phyloP scores from a whole-genome alignment of 1,284 basidiomycete genomes.

The Cryptococcus amylolentus region DNA sequence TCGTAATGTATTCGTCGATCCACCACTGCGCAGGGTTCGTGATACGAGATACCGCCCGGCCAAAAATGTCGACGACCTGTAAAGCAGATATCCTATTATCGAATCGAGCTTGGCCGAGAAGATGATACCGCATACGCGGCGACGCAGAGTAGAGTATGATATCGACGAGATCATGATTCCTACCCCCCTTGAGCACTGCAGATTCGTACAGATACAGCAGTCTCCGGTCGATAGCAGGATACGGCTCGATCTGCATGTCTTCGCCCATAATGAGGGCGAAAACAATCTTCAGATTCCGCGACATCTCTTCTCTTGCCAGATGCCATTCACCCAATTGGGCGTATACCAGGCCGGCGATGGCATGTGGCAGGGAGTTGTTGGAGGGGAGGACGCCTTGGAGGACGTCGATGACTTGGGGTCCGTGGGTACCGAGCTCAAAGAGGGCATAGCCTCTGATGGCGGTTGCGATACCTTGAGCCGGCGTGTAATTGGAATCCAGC shows the following conservation, averaged over 20 bases:
- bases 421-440: background rate
- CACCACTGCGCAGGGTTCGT: constrained; percentile 4
- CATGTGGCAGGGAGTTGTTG: constrained; percentile 4
- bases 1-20: constrained; percentile 1
- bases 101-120: no score
- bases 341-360: constrained; percentile 9
- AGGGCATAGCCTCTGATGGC: constrained; percentile 13
- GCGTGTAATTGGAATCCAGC: constrained; percentile 1
- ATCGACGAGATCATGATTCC: constrained; percentile 14
- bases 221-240: constrained; percentile 5
- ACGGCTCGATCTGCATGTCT: background rate
- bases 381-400: background rate
- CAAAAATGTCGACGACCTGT: background rate
- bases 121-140: background rate
- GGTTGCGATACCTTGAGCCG: background rate
- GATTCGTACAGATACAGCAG: constrained; percentile 7
- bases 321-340: constrained; percentile 9
- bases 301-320: constrained; percentile 8
- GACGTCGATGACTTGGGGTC: background rate
- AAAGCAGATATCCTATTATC: no score
- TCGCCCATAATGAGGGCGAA: constrained; percentile 1
- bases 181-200: background rate
- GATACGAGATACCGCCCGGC: constrained; percentile 6
- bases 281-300: constrained; percentile 1
- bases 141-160: constrained; percentile 3